phyloP scores from a whole-genome alignment of 768 basidiomycete species.

The Agaricus blazei region DNA sequence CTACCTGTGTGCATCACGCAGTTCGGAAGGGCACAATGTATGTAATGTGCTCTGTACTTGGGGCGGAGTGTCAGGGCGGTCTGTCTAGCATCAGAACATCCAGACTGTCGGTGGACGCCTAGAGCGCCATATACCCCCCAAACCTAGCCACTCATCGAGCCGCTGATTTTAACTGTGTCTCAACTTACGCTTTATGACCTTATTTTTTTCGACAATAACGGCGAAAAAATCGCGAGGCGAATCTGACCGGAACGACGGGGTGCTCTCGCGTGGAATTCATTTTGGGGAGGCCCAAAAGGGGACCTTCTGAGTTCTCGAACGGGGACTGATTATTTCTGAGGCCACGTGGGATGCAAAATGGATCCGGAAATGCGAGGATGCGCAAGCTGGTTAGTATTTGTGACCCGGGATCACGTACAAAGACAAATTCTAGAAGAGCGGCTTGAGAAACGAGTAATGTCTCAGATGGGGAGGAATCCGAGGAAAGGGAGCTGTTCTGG shows the following conservation, averaged over 20 bases:
- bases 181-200: background rate
- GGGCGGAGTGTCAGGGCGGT: background rate
- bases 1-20: background rate
- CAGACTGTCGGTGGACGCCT: background rate
- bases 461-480: conserved; percentile 2
- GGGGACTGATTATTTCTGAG: conserved; percentile 2
- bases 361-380: conserved; percentile 4
- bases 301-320: conserved; percentile 7
- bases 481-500: conserved; percentile 2
- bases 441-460: conserved; percentile 7
- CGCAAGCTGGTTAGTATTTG: conserved; percentile 5
- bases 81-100: background rate
- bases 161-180: background rate
- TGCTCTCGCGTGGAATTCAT: conserved; percentile 10
- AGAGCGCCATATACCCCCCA: background rate
- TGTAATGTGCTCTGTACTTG: conserved; percentile 6
- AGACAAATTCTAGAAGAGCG: conserved; percentile 8
- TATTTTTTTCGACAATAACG: background rate
- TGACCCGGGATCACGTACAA: conserved; percentile 8
- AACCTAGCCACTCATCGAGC: background rate
- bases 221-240: background rate
- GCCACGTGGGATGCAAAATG: conserved; percentile 7
- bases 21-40: conserved; percentile 1
- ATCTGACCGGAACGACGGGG: conserved; percentile 6
- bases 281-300: background rate